Conservation (phyloP, 2,329 filamentous ascomycete genomes). For the Calonectria crousiana region DNA sequence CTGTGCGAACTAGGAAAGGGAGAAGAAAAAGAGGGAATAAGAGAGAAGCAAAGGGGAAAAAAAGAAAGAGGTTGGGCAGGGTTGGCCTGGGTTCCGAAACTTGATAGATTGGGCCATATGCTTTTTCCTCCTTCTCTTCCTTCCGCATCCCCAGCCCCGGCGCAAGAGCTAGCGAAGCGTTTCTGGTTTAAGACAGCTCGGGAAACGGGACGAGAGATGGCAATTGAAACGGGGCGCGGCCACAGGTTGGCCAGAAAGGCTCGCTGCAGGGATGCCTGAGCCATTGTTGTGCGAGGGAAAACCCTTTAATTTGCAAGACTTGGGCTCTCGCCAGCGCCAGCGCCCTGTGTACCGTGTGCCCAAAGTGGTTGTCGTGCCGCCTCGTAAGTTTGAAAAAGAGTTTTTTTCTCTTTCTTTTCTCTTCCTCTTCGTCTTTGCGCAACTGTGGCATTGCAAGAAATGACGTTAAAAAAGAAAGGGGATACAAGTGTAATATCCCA, state of each 20-base stretch:
- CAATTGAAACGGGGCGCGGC: neutral
- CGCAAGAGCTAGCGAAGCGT: neutral
- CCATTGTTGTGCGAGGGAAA: neutral
- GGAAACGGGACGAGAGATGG: neutral
- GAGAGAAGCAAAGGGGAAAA: neutral
- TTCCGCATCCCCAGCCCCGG: neutral
- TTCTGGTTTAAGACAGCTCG: neutral
- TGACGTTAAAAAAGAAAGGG: neutral
- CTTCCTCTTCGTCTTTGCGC: neutral
- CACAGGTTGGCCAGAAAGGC: neutral
- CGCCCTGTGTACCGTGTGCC: neutral
- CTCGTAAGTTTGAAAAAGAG: neutral
- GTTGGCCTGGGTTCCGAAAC: slow-evolving; percentile 1
- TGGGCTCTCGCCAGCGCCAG: neutral
- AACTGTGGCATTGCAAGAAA: neutral
- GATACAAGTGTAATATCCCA: neutral
- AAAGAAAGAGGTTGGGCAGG: neutral
- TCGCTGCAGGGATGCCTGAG: neutral
- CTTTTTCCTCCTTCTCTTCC: neutral
- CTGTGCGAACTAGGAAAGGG: neutral
- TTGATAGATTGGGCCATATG: neutral
- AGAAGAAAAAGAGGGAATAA: neutral
- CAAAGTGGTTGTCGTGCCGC: neutral
- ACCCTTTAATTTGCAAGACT: neutral
- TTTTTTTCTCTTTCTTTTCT: too few species aligned